Conservation (phyloP, 345 rosid genomes). For the Reutealis trisperma region DNA sequence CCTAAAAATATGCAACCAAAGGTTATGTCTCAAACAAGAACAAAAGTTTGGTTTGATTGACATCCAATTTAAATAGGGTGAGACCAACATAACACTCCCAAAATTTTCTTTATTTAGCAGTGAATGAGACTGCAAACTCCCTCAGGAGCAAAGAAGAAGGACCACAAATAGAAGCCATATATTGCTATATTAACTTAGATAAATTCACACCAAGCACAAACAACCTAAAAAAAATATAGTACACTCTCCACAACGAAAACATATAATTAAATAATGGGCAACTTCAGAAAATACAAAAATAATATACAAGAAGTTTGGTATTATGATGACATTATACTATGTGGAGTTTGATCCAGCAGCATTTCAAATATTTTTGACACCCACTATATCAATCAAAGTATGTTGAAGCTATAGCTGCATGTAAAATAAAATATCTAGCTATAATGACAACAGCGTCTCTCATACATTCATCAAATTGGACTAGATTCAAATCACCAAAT, state of each 20-base stretch:
- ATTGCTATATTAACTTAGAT: neutral
- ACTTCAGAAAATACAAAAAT: neutral
- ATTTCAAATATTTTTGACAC: slow-evolving; percentile 8
- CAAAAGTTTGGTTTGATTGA: neutral
- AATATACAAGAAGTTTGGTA: neutral
- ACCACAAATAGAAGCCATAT: neutral
- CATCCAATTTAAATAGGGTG: neutral
- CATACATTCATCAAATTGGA: neutral
- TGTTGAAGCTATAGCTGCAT: slow-evolving; percentile 6
- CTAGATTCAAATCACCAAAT: neutral
- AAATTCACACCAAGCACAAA: neutral
- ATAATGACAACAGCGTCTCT: neutral
- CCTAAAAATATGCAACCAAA: neutral
- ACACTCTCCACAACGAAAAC: neutral
- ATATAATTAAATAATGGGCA: neutral
- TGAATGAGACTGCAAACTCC: neutral
- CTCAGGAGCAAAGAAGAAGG: neutral
- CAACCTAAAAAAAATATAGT: neutral
- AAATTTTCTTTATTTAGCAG: neutral
- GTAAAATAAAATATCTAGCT: neutral
- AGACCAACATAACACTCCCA: neutral
- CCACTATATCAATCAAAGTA: neutral
- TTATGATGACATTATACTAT: neutral
- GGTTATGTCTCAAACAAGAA: neutral
- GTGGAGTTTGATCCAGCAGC: slow-evolving; percentile 4